These are phyloP conservation scores for Davidsoniella virescens DNA, from an alignment of 2,329 filamentous ascomycete genomes.

Conservation along the genomic window DNA sequence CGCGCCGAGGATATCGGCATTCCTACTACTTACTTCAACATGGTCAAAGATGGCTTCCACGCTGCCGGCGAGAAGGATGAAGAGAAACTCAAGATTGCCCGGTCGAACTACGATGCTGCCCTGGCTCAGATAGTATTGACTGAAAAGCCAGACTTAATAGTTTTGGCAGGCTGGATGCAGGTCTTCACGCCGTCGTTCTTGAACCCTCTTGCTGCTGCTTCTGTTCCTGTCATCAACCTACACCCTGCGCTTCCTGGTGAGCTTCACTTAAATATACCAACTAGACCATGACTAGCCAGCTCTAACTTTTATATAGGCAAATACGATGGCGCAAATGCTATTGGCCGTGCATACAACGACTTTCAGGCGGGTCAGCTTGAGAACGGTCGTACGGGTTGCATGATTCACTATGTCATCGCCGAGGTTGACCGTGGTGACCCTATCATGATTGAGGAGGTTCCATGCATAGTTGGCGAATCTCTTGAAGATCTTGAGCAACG, in stretches of 20 bases:
- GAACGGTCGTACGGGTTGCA: constrained; percentile 60
- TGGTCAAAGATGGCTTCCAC: constrained; percentile 53
- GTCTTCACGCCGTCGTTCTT: constrained; percentile 58
- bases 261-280: constrained; percentile 1
- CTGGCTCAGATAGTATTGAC: constrained; percentile 50
- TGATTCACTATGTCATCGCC: constrained; percentile 71
- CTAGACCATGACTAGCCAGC: too few relatives aligned
- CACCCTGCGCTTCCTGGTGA: constrained; percentile 38
- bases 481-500: constrained; percentile 51
- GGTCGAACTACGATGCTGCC: constrained; percentile 57
- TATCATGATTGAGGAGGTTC: constrained; percentile 54
- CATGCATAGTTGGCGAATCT: constrained; percentile 44
- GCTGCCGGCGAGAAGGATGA: constrained; percentile 44
- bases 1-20: constrained; percentile 39
- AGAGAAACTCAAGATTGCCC: constrained; percentile 34
- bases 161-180: constrained; percentile 80
- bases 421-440: constrained; percentile 69
- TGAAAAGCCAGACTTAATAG: constrained; percentile 54
- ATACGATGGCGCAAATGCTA: constrained; percentile 64
- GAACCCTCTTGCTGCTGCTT: constrained; percentile 43
- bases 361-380: constrained; percentile 48
- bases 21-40: constrained; percentile 66
- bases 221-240: constrained; percentile 62
- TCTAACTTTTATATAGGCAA: constrained; percentile 28
- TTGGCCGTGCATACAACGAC: constrained; percentile 60